Percentiles rank a stretch among this genome's conserved stretches.
These are phyloP conservation scores for Quercus robur DNA, from an alignment of 306 rosid species.

Conservation along the genomic window DNA sequence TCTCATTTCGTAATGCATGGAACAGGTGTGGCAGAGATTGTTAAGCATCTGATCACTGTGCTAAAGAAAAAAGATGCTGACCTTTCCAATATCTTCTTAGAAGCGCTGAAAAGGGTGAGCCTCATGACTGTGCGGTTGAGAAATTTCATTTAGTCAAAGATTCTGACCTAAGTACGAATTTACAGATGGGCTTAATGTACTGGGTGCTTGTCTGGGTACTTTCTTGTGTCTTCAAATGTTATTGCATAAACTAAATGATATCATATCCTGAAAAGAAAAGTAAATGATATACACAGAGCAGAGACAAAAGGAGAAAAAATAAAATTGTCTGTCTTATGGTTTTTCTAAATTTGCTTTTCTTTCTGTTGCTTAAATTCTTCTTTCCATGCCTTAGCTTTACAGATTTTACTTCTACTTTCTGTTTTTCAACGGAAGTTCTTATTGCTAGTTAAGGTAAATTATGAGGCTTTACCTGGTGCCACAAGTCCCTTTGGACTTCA, in stretches of 20 bases:
- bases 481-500: neutral
- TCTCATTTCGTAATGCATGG: conserved; percentile 87
- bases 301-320: neutral
- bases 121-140: neutral
- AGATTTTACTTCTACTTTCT: neutral
- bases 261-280: neutral
- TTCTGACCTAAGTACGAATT: neutral
- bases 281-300: neutral
- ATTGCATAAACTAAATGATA: neutral
- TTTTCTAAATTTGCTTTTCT: neutral
- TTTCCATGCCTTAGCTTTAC: neutral
- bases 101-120: conserved; percentile 80
- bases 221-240: neutral
- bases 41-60: conserved; percentile 66
- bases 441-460: neutral
- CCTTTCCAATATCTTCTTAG: conserved; percentile 62
- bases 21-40: conserved; percentile 61
- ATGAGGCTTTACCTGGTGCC: neutral
- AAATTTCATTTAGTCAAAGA: neutral
- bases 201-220: neutral
- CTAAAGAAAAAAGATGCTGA: conserved; percentile 62
- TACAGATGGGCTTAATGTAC: conserved; percentile 9
- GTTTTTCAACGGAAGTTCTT: neutral
- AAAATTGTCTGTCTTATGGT: neutral
- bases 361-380: neutral